Evolutionary conservation across 1,284 basidiomycete genomes (phyloP).

Genomic region (Trametes pubescens): DNA sequence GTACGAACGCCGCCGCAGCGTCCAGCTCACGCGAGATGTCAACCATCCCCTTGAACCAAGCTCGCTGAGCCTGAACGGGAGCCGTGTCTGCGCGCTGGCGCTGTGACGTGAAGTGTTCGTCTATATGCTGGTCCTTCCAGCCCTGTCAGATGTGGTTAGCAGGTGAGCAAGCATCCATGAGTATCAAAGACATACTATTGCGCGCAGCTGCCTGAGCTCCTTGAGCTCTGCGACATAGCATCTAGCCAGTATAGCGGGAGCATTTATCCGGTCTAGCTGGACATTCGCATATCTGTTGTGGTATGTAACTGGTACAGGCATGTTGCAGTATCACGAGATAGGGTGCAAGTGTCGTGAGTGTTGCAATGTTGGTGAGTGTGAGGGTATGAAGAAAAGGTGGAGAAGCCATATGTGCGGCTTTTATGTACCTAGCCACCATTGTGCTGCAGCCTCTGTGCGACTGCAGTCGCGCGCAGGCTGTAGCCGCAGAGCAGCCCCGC

Average conservation of each 20-base stretch:
- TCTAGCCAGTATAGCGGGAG: background rate
- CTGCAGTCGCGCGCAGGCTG: too few species aligned
- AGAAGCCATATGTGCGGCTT: background rate
- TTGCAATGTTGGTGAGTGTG: background rate
- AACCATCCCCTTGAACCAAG: conserved; percentile 32
- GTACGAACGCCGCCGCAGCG: conserved; percentile 16
- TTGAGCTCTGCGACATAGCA: background rate
- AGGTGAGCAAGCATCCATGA: background rate
- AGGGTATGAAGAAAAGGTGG: background rate
- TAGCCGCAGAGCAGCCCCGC: too few species aligned
- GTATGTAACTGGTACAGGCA: background rate
- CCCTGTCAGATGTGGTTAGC: conserved; percentile 6
- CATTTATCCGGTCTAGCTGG: background rate
- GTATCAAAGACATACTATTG: background rate
- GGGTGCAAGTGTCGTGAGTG: background rate
- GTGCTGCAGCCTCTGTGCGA: too few species aligned
- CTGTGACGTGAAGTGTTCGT: conserved; percentile 9
- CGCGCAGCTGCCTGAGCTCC: background rate
- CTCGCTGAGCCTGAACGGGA: background rate
- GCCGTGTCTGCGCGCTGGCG: conserved; percentile 5
- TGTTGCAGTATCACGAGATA: background rate
- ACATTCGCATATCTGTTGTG: background rate
- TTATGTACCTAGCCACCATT: too few species aligned
- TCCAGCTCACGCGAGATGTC: conserved; percentile 33
- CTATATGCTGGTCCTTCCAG: conserved; percentile 13